A percentile compares a stretch with the other conserved stretches of the same genome.
Conservation (phyloP, 352 stramenopile species). For the Phytophthora meadii region DNA sequence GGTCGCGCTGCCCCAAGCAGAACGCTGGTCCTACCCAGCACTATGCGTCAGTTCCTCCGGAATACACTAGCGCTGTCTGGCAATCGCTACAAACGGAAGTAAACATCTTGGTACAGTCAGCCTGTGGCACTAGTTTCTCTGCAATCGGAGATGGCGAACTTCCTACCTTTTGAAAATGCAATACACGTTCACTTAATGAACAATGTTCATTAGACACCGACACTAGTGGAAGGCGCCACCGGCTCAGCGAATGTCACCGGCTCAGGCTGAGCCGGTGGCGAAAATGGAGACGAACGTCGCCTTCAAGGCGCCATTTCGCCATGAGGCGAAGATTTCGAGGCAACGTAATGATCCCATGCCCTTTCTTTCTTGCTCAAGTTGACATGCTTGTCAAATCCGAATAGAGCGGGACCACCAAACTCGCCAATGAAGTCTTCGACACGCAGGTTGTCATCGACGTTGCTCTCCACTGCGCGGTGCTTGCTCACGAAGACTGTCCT, state of each 20-base stretch:
- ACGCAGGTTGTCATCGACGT: constrained; percentile 16
- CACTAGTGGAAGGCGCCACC: background rate
- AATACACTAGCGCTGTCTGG: too few species aligned
- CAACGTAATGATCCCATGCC: background rate
- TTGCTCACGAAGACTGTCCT: constrained; percentile 4
- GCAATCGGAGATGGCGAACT: too few species aligned
- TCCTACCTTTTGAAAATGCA: background rate
- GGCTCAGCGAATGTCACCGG: background rate
- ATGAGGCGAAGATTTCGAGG: too few species aligned
- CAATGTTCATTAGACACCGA: background rate
- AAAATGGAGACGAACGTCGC: constrained; percentile 18
- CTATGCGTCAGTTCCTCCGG: too few species aligned
- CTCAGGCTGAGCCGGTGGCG: constrained; percentile 16
- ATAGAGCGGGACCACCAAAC: constrained; percentile 18
- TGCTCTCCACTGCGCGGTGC: background rate
- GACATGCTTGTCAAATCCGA: constrained; percentile 22
- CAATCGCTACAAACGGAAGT: too few species aligned
- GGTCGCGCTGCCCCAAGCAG: too few species aligned
- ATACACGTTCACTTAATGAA: background rate
- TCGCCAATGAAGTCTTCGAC: constrained; percentile 21
- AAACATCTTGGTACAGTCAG: too few species aligned
- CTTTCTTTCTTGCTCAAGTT: constrained; percentile 6
- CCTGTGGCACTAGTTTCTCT: too few species aligned
- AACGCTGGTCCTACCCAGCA: too few species aligned
- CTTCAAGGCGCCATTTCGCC: background rate